phyloP scores from a whole-genome alignment of 208 protist genomes.

The Zelonia costaricensis region DNA sequence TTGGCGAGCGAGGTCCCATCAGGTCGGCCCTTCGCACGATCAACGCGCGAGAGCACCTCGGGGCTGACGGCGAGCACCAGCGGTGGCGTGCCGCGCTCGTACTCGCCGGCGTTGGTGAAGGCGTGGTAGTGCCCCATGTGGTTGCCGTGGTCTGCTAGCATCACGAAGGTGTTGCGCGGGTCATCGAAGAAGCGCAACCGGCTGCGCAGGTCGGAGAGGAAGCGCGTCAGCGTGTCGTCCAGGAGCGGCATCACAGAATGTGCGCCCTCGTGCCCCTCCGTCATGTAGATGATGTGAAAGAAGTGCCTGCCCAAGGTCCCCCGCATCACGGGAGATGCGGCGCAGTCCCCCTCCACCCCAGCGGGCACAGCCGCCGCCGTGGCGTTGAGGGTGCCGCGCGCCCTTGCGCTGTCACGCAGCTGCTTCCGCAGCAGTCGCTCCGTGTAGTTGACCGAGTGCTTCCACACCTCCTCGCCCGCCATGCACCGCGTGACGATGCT shows the following conservation, averaged over 20 bases:
- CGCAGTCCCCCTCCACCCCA: neutral
- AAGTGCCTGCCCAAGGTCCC: slow-evolving; percentile 29
- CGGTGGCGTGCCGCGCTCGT: slow-evolving; percentile 56
- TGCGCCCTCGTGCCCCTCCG: slow-evolving; percentile 69
- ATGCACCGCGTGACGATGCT: slow-evolving; percentile 69
- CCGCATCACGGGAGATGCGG: neutral
- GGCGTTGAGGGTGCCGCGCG: neutral
- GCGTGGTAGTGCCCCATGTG: slow-evolving; percentile 76
- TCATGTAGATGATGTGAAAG: slow-evolving; percentile 57
- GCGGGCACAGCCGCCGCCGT: neutral
- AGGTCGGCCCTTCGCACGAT: slow-evolving; percentile 29
- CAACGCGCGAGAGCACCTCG: slow-evolving; percentile 41
- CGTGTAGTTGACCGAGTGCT: slow-evolving; percentile 65
- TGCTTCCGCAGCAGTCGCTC: slow-evolving; percentile 32
- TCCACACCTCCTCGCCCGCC: slow-evolving; percentile 42
- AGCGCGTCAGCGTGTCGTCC: slow-evolving; percentile 47
- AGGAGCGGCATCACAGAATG: slow-evolving; percentile 49
- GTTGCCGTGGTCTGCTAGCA: slow-evolving; percentile 64
- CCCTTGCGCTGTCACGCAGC: slow-evolving; percentile 13
- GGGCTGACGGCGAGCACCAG: slow-evolving; percentile 40
- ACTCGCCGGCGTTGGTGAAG: slow-evolving; percentile 44
- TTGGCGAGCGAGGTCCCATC: slow-evolving; percentile 21
- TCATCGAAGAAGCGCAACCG: slow-evolving; percentile 64
- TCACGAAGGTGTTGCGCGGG: slow-evolving; percentile 56
- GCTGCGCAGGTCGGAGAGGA: slow-evolving; percentile 43